Evolutionary conservation across 768 basidiomycete species (phyloP), one percentile per base, ranked within the genome.

Genomic region (Leucogyrophana mollusca): DNA sequence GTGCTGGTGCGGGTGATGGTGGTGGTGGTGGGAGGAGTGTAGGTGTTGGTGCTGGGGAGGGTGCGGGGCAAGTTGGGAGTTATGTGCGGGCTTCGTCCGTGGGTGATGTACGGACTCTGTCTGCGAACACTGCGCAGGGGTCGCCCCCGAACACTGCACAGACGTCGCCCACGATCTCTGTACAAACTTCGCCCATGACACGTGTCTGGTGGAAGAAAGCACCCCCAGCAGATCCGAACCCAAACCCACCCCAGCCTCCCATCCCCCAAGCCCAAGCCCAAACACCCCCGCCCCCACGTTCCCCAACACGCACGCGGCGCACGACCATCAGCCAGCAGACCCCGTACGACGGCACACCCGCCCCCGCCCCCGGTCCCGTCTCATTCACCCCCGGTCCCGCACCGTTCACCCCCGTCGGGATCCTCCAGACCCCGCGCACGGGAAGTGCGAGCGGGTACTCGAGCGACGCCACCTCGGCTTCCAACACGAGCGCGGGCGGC

Each of bases 171-270:
- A 50, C 50, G 20, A 36, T 16, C n/a, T 46, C 9, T 8, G 41
- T 10, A 23, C 42, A 50, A 18, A 17, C 36, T 8, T 48, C 57
- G 23, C 30, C 62, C 11, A 43, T 53, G 23, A 32, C 52, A 11
- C 64, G 61, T 21, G 64, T 61, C 23, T 64, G 62, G 62, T 64
- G 59, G 62, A 64, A 59, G 50, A 61, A 55, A 45, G 39, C 44
- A 5, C 55, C 59, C 0, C 47, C 52, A 3, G 37, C 49, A 2
- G 36, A 43, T 21, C 53, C 57, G 0, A 46, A 22, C 34, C 50
- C 22, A 40, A 46, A 52, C n/a, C 61, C 51, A 34, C 21, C 35
- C 30, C 46, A n/a, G 25, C 38, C 41, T n/a, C 47, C 47, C 4
- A 23, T 33, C 2, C 23, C 50, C 18, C 10, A 45, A 46, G 11